Percentiles rank a stretch among this genome's conserved stretches.
phyloP scores from a whole-genome alignment of 192 early-diverging fungal genomes.

The Coemansia sp. region DNA sequence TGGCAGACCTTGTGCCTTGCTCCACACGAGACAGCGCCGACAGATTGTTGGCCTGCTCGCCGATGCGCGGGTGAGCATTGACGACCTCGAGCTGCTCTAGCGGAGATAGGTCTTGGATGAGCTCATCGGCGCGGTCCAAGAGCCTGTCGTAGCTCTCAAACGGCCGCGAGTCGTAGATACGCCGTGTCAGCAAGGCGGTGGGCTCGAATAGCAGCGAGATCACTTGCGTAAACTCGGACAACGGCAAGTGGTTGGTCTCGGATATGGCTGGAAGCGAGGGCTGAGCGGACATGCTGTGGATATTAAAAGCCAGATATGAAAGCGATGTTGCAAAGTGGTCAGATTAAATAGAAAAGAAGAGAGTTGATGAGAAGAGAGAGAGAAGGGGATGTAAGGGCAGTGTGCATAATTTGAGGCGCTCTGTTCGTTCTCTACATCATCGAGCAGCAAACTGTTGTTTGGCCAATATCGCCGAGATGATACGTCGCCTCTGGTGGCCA shows the following conservation, averaged over 20 bases:
- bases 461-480: conserved; percentile 12
- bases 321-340: not conserved
- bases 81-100: conserved; percentile 76
- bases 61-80: conserved; percentile 90
- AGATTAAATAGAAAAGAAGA: not conserved
- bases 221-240: conserved; percentile 58
- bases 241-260: conserved; percentile 62
- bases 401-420: not conserved
- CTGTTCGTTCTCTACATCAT: not conserved
- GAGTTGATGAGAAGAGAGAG: not conserved
- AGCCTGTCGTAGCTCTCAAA: conserved; percentile 69
- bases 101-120: conserved; percentile 57
- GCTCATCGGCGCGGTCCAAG: conserved; percentile 60
- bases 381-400: not conserved
- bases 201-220: conserved; percentile 82
- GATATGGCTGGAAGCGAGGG: conserved; percentile 64
- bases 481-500: not conserved
- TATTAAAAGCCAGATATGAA: conserved; percentile 9
- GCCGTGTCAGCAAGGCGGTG: conserved; percentile 75
- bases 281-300: conserved; percentile 26
- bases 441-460: not conserved
- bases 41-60: conserved; percentile 67
- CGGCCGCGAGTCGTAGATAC: conserved; percentile 69
- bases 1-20: conserved; percentile 58
- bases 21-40: conserved; percentile 73